These are phyloP conservation scores for Irpex rosettiformis DNA, from an alignment of 1,284 basidiomycete genomes.

Conservation along the genomic window DNA sequence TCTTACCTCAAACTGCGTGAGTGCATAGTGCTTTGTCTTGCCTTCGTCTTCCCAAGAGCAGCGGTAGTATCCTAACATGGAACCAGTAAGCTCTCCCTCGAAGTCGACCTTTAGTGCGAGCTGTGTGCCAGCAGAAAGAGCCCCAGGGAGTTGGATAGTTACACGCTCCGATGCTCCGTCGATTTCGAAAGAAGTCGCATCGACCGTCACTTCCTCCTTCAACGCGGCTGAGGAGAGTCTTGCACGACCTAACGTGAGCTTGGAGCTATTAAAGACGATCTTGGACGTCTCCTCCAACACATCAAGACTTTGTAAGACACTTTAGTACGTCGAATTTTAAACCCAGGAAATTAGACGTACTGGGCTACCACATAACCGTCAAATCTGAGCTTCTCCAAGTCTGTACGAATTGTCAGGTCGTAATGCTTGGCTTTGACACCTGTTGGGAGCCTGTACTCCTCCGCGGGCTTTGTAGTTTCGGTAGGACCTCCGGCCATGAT, in stretches of 20 bases:
- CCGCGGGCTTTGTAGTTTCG: slow-evolving; percentile 13
- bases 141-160: slow-evolving; percentile 52
- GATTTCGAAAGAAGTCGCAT: slow-evolving; percentile 39
- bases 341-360: slow-evolving; percentile 34
- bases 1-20: slow-evolving; percentile 78
- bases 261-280: slow-evolving; percentile 72
- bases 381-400: slow-evolving; percentile 74
- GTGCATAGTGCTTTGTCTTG: slow-evolving; percentile 63
- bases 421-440: slow-evolving; percentile 81
- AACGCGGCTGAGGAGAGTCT: slow-evolving; percentile 60
- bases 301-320: slow-evolving; percentile 52
- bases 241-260: slow-evolving; percentile 67
- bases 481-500: slow-evolving; percentile 8
- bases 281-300: slow-evolving; percentile 63
- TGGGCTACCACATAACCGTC: slow-evolving; percentile 76
- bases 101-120: slow-evolving; percentile 64
- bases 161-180: slow-evolving; percentile 66
- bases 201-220: slow-evolving; percentile 48
- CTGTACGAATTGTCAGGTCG: slow-evolving; percentile 80
- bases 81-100: slow-evolving; percentile 59
- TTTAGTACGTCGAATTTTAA: slow-evolving; percentile 3
- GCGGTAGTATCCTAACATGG: slow-evolving; percentile 75
- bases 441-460: slow-evolving; percentile 73
- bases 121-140: slow-evolving; percentile 59
- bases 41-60: slow-evolving; percentile 54